phyloP scores from a whole-genome alignment of 164 flowering plant genomes.

The Brasenia schreberi region DNA sequence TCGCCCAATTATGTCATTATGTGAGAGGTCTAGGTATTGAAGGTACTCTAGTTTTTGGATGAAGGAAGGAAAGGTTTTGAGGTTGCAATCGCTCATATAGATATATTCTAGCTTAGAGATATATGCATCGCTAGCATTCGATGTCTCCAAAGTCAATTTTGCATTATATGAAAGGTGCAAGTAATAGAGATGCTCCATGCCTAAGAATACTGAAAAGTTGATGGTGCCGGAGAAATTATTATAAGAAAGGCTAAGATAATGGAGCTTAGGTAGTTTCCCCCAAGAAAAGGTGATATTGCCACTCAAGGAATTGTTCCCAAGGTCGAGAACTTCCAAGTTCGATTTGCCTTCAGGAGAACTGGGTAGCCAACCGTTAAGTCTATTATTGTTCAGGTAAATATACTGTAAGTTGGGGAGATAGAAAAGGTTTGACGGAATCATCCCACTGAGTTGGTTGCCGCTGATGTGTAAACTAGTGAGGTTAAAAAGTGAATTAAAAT shows the following conservation, averaged over 20 bases:
- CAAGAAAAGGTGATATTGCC: slow-evolving; percentile 21
- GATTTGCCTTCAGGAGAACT: slow-evolving; percentile 14
- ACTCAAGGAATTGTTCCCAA: slow-evolving; percentile 22
- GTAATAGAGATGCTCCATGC: slow-evolving; percentile 9
- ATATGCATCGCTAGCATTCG: background rate
- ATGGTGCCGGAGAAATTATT: slow-evolving; percentile 25
- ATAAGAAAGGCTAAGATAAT: slow-evolving; percentile 15
- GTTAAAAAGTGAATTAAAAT: slow-evolving; percentile 8
- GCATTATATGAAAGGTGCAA: slow-evolving; percentile 28
- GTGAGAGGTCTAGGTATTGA: slow-evolving; percentile 28
- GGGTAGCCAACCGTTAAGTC: background rate
- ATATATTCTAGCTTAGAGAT: slow-evolving; percentile 19
- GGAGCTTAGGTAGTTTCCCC: slow-evolving; percentile 10
- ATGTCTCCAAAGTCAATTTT: slow-evolving; percentile 2
- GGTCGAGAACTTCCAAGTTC: slow-evolving; percentile 13
- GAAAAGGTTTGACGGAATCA: slow-evolving; percentile 21
- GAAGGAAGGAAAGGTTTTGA: slow-evolving; percentile 19
- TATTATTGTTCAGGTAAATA: slow-evolving; percentile 3
- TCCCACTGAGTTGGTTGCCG: background rate
- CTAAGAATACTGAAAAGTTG: slow-evolving; percentile 3
- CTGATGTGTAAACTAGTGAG: slow-evolving; percentile 2
- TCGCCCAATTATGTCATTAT: slow-evolving; percentile 29
- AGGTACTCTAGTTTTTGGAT: slow-evolving; percentile 20
- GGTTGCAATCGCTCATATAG: slow-evolving; percentile 29
- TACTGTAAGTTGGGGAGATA: slow-evolving; percentile 14